Evolutionary conservation across 768 basidiomycete species (phyloP).

Genomic region (Fomitopsis serialis): DNA sequence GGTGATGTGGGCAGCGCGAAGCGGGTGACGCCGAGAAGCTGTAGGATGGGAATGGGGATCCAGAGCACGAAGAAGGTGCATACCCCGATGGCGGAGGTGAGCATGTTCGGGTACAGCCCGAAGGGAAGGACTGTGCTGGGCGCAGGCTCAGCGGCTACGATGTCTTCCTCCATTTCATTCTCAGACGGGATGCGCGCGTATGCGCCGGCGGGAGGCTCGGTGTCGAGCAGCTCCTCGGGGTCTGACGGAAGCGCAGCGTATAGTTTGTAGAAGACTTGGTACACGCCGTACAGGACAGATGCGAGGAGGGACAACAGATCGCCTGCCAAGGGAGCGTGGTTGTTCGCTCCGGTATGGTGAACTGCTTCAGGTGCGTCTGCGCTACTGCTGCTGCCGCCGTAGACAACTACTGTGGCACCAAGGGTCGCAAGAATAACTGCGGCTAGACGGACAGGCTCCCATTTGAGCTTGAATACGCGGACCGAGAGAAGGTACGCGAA

Average conservation of each 20-base stretch:
- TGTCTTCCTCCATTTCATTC: slow-evolving; percentile 7
- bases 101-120: slow-evolving; percentile 77
- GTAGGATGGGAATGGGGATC: slow-evolving; percentile 73
- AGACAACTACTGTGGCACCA: slow-evolving; percentile 78
- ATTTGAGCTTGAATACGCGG: slow-evolving; percentile 54
- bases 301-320: slow-evolving; percentile 68
- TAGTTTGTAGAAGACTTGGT: slow-evolving; percentile 83
- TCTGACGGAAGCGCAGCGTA: slow-evolving; percentile 68
- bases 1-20: slow-evolving; percentile 60
- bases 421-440: slow-evolving; percentile 78
- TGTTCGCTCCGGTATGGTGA: slow-evolving; percentile 7
- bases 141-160: slow-evolving; percentile 21
- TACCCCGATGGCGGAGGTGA: slow-evolving; percentile 78
- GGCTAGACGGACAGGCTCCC: slow-evolving; percentile 58
- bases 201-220: slow-evolving; percentile 32
- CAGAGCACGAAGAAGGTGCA: slow-evolving; percentile 70
- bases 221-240: slow-evolving; percentile 41
- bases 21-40: slow-evolving; percentile 56
- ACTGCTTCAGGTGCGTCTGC: not conserved
- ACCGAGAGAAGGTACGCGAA: slow-evolving; percentile 89
- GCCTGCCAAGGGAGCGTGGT: slow-evolving; percentile 60
- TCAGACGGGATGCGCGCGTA: slow-evolving; percentile 24
- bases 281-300: slow-evolving; percentile 67
- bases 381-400: slow-evolving; percentile 49
- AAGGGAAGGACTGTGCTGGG: slow-evolving; percentile 63